These are phyloP conservation scores for Mucor piriformis DNA, from an alignment of 371 early-diverging fungal genomes.

Conservation along the genomic window DNA sequence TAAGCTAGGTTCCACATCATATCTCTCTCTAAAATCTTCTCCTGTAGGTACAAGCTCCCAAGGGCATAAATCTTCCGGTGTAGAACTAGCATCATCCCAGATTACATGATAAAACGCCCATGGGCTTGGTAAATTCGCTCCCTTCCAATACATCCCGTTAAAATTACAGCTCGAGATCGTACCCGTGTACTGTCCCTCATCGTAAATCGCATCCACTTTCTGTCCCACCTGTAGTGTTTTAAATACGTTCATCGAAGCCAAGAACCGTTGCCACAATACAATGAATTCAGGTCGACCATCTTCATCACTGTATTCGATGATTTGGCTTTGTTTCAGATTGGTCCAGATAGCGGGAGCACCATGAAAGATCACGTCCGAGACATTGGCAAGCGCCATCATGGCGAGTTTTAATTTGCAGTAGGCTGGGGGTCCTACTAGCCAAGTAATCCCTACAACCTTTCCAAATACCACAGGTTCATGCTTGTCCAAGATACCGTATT, in stretches of 20 bases:
- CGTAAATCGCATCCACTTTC: constrained; percentile 67
- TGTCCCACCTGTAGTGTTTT: constrained; percentile 49
- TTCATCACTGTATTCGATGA: constrained; percentile 72
- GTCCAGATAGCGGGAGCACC: constrained; percentile 44
- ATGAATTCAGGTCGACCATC: constrained; percentile 75
- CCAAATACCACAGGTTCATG: constrained; percentile 63
- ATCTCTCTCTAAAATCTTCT: constrained; percentile 40
- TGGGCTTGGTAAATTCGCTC: constrained; percentile 42
- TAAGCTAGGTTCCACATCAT: constrained; percentile 25
- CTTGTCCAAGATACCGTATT: constrained; percentile 47
- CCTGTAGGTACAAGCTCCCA: constrained; percentile 61
- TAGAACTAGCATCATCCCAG: constrained; percentile 47
- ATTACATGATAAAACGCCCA: constrained; percentile 61
- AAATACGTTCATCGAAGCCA: constrained; percentile 57
- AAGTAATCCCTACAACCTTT: constrained; percentile 57
- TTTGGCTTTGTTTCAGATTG: constrained; percentile 40
- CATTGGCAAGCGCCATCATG: constrained; percentile 40
- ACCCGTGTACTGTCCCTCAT: constrained; percentile 65
- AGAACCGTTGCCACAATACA: constrained; percentile 65
- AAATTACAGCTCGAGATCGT: constrained; percentile 44
- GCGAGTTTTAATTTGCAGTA: constrained; percentile 63
- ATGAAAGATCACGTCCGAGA: constrained; percentile 9
- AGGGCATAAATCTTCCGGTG: constrained; percentile 42
- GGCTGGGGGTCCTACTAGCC: constrained; percentile 74
- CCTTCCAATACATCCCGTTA: constrained; percentile 40